Conservation (phyloP, 2,329 filamentous ascomycete genomes). For the Talaromyces atroroseus region DNA sequence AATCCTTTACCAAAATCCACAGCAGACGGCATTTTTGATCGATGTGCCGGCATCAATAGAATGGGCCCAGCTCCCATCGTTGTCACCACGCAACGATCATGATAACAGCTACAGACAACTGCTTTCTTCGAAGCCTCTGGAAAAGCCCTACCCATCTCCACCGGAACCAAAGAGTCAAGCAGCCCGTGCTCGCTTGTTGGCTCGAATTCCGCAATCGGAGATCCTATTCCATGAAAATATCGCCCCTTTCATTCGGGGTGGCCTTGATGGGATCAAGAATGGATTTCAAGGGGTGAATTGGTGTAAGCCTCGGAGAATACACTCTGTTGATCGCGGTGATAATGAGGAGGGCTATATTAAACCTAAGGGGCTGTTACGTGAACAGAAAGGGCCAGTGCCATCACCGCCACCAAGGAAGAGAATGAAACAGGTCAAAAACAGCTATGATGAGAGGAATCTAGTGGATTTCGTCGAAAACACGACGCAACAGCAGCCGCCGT, state of each 20-base stretch:
- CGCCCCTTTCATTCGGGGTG: slow-evolving; percentile 30
- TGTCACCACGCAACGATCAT: neutral
- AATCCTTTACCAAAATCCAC: slow-evolving; percentile 49
- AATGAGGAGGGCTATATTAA: neutral
- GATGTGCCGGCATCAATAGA: slow-evolving; percentile 57
- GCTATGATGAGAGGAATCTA: neutral
- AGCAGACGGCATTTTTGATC: slow-evolving; percentile 45
- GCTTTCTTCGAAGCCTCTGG: slow-evolving; percentile 42
- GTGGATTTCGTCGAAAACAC: neutral
- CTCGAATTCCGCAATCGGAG: slow-evolving; percentile 29
- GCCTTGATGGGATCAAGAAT: slow-evolving; percentile 30
- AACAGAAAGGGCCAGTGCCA: neutral
- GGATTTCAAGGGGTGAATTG: slow-evolving; percentile 12
- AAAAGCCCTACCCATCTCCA: slow-evolving; percentile 44
- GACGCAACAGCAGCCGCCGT: slow-evolving; percentile 19
- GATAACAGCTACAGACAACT: slow-evolving; percentile 20
- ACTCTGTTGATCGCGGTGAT: slow-evolving; percentile 31
- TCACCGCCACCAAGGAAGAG: neutral
- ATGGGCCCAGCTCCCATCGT: slow-evolving; percentile 42
- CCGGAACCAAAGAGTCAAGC: slow-evolving; percentile 47
- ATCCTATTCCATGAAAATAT: slow-evolving; percentile 21
- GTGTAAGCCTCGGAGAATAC: neutral
- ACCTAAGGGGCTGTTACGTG: neutral
- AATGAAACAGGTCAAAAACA: neutral
- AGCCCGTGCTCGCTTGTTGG: slow-evolving; percentile 38